phyloP scores from a whole-genome alignment of 2,329 filamentous ascomycete species.

The Cadophora malorum region DNA sequence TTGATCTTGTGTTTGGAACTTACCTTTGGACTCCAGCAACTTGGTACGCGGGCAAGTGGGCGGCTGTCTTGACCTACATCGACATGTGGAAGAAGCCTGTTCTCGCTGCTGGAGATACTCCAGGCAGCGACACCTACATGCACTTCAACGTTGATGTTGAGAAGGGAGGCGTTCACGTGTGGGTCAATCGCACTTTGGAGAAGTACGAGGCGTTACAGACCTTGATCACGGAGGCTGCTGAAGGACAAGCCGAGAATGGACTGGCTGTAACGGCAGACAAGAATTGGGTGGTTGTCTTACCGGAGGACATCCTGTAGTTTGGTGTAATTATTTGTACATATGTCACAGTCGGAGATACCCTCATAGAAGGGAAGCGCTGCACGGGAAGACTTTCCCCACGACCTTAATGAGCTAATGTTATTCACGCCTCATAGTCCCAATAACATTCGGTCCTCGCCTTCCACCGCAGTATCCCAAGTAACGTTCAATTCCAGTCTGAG shows the following conservation, averaged over 20 bases:
- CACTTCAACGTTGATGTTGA: constrained; percentile 23
- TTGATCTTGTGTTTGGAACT: constrained; percentile 15
- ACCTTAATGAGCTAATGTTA: neutral
- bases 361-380: neutral
- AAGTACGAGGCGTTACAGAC: constrained; percentile 18
- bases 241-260: constrained; percentile 9
- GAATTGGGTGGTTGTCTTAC: constrained; percentile 19
- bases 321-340: neutral
- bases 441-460: neutral
- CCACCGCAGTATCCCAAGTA: neutral
- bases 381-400: neutral
- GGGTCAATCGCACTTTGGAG: constrained; percentile 14
- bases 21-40: constrained; percentile 23
- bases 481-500: neutral
- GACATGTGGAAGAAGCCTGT: constrained; percentile 24
- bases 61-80: constrained; percentile 21
- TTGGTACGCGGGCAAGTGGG: constrained; percentile 25
- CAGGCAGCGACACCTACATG: constrained; percentile 24
- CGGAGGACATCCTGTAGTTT: constrained; percentile 16
- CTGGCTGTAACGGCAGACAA: constrained; percentile 18
- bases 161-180: constrained; percentile 20
- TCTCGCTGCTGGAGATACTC: constrained; percentile 25
- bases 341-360: neutral
- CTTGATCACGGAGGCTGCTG: constrained; percentile 9
- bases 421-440: neutral